These are phyloP conservation scores for Rosa rugosa DNA, from an alignment of 306 rosid genomes.

Conservation along the genomic window DNA sequence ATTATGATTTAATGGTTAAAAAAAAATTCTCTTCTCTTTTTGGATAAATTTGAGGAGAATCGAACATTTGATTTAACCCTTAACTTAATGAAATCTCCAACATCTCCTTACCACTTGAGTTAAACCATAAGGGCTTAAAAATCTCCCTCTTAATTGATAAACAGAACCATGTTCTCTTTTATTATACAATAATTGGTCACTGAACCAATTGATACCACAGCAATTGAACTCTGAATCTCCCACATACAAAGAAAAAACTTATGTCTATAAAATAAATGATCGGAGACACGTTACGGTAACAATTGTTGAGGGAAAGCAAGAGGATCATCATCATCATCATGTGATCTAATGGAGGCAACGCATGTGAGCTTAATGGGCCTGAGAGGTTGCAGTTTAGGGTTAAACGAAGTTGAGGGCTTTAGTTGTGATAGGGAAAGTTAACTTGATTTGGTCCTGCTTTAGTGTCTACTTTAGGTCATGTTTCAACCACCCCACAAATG, in stretches of 20 bases:
- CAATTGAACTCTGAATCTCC: too few species aligned
- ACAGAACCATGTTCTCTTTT: too few species aligned
- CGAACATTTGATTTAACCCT: too few species aligned
- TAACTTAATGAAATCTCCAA: too few species aligned
- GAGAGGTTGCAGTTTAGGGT: conserved; percentile 2
- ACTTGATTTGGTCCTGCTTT: conserved; percentile 19
- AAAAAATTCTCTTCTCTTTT: too few species aligned
- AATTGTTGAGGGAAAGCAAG: background rate
- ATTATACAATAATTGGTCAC: background rate
- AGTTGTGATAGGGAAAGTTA: conserved; percentile 2
- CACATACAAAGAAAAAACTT: background rate
- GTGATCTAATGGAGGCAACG: background rate
- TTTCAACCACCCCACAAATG: conserved; percentile 37
- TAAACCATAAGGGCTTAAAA: too few species aligned
- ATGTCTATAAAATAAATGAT: background rate
- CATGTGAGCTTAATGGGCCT: conserved; percentile 14
- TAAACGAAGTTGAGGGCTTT: background rate
- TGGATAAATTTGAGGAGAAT: too few species aligned
- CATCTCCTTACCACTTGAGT: too few species aligned
- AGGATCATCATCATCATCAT: background rate
- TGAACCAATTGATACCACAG: too few species aligned
- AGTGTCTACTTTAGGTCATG: conserved; percentile 22
- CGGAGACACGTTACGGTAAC: background rate
- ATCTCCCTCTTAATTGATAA: too few species aligned
- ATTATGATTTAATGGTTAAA: too few species aligned